Evolutionary conservation across 2,329 filamentous ascomycete genomes (phyloP).

Genomic region (Diaporthe citrichinensis): DNA sequence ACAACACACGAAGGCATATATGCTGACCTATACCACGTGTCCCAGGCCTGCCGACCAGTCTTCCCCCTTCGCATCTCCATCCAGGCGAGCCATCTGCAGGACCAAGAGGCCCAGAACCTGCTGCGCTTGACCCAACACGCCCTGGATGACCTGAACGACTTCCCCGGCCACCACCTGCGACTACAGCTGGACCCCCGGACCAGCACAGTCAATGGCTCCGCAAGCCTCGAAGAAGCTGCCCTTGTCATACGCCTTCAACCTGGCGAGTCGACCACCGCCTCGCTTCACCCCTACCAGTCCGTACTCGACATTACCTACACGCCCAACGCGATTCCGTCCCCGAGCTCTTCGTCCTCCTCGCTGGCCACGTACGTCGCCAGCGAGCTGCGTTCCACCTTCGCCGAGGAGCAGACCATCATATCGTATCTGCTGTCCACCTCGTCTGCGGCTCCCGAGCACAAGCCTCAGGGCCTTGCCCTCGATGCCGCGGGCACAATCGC

Average conservation of each 20-base stretch:
- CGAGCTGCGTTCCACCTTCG: conserved; percentile 83
- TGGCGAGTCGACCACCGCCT: conserved; percentile 71
- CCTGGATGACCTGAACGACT: conserved; percentile 88
- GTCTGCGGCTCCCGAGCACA: conserved; percentile 57
- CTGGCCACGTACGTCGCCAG: conserved; percentile 84
- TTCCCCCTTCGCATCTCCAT: conserved; percentile 89
- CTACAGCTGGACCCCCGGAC: conserved; percentile 71
- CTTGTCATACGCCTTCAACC: conserved; percentile 80
- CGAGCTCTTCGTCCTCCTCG: conserved; percentile 77
- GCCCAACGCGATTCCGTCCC: conserved; percentile 75
- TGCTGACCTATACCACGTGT: not conserved
- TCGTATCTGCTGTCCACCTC: conserved; percentile 78
- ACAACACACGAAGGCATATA: not conserved
- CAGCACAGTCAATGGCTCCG: conserved; percentile 50
- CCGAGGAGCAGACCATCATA: conserved; percentile 90
- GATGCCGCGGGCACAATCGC: conserved; percentile 69
- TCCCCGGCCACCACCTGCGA: conserved; percentile 85
- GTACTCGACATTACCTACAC: conserved; percentile 85
- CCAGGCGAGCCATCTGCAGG: conserved; percentile 75
- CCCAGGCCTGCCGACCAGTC: conserved; percentile 85
- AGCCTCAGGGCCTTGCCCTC: conserved; percentile 62
- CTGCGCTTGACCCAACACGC: conserved; percentile 87
- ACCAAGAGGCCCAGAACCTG: conserved; percentile 79
- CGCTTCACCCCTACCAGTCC: conserved; percentile 78
- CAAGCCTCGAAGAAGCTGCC: conserved; percentile 67